Conservation (phyloP, 768 basidiomycete genomes). For the Boletellus ananiceps region DNA sequence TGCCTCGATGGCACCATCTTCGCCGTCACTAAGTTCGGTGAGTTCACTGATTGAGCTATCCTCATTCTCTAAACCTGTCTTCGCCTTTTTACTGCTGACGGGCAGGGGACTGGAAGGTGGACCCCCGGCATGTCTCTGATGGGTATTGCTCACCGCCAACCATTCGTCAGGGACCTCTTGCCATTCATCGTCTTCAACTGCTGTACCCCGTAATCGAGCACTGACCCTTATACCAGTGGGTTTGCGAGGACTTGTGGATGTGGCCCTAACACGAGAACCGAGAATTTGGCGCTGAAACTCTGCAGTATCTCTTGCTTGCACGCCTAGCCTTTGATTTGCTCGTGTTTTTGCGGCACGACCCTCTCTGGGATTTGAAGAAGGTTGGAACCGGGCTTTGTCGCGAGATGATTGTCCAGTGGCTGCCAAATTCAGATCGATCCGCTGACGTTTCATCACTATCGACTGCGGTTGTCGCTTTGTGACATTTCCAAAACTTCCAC, state of each 20-base stretch:
- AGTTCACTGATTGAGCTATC: slow-evolving; percentile 64
- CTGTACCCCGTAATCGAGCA: slow-evolving; percentile 54
- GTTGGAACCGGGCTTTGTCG: slow-evolving; percentile 9
- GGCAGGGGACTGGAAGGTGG: slow-evolving; percentile 4
- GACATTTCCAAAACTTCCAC: slow-evolving; percentile 11
- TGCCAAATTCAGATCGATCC: slow-evolving; percentile 8
- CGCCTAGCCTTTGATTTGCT: slow-evolving; percentile 65
- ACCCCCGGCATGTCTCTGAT: slow-evolving; percentile 14
- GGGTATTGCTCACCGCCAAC: slow-evolving; percentile 31
- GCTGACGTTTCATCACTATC: slow-evolving; percentile 24
- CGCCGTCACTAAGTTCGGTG: slow-evolving; percentile 62
- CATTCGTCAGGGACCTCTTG: slow-evolving; percentile 77
- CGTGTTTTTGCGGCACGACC: slow-evolving; percentile 65
- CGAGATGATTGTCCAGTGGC: slow-evolving; percentile 8
- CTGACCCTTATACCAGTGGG: slow-evolving; percentile 60
- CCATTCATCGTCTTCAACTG: slow-evolving; percentile 62
- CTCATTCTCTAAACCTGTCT: slow-evolving; percentile 61
- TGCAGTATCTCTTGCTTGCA: slow-evolving; percentile 64
- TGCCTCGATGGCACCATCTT: slow-evolving; percentile 24
- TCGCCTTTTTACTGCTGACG: slow-evolving; percentile 18
- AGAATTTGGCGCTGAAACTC: slow-evolving; percentile 50
- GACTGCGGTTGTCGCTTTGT: slow-evolving; percentile 21
- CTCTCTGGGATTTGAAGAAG: slow-evolving; percentile 37
- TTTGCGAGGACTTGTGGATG: slow-evolving; percentile 23
- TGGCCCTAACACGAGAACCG: slow-evolving; percentile 8